A percentile compares a stretch with the other conserved stretches of the same genome.
These are phyloP conservation scores for Andrographis paniculata DNA, from an alignment of 305 asterid genomes.

Conservation along the genomic window DNA sequence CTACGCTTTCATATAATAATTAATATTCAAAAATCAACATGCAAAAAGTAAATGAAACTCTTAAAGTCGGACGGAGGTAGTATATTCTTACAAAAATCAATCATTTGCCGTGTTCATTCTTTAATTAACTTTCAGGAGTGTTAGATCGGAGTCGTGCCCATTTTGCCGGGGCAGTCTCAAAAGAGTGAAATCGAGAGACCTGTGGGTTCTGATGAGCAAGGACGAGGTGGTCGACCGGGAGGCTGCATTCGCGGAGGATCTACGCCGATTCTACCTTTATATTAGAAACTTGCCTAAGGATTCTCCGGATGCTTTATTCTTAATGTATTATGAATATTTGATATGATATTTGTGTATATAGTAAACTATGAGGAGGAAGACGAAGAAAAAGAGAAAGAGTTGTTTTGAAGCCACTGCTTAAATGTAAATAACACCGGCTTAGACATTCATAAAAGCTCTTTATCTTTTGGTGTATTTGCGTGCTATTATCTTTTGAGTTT, in stretches of 20 bases:
- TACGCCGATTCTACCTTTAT: constrained; percentile 56
- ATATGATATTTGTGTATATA: constrained; percentile 35
- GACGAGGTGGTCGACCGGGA: constrained; percentile 67
- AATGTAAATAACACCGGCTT: constrained; percentile 54
- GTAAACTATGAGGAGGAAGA: constrained; percentile 23
- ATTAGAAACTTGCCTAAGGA: constrained; percentile 69
- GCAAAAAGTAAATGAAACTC: too few relatives aligned
- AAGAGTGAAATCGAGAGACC: constrained; percentile 63
- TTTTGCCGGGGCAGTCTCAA: constrained; percentile 74
- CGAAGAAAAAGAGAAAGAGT: too few relatives aligned
- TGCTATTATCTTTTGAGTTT: too few relatives aligned
- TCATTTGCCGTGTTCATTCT: too few relatives aligned
- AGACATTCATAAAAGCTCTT: constrained; percentile 14
- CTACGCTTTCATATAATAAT: too few relatives aligned
- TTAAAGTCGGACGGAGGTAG: too few relatives aligned
- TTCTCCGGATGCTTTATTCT: constrained; percentile 65
- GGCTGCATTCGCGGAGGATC: constrained; percentile 46
- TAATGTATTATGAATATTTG: constrained; percentile 67
- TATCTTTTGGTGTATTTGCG: too few relatives aligned
- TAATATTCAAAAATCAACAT: too few relatives aligned
- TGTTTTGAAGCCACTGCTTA: too few relatives aligned
- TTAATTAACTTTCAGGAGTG: constrained; percentile 43
- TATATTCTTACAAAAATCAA: too few relatives aligned
- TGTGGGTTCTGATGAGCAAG: constrained; percentile 72
- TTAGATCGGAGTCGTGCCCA: constrained; percentile 83